Conservation (phyloP, 192 early-diverging fungal species). For the Obelidium mucronatum region DNA sequence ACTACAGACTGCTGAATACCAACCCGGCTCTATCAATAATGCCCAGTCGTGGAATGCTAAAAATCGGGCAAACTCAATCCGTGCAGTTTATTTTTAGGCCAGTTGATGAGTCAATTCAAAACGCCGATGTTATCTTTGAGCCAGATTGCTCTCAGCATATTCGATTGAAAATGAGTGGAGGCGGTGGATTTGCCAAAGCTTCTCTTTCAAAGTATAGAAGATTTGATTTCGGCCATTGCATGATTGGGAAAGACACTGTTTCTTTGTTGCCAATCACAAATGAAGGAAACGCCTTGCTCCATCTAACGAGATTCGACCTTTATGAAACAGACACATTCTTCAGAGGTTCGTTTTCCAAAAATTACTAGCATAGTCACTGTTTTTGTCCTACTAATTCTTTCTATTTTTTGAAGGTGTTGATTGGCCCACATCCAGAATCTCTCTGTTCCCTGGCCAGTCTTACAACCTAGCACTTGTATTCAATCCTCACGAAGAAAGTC, state of each 20-base stretch:
- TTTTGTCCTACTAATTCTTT: slow-evolving; percentile 5
- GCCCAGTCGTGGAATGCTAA: slow-evolving; percentile 53
- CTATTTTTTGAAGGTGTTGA: slow-evolving; percentile 22
- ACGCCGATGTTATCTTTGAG: slow-evolving; percentile 60
- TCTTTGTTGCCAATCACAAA: slow-evolving; percentile 66
- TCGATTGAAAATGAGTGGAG: slow-evolving; percentile 66
- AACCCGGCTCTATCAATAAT: slow-evolving; percentile 53
- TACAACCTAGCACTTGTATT: slow-evolving; percentile 68
- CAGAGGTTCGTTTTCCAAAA: slow-evolving; percentile 40
- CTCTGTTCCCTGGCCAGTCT: slow-evolving; percentile 60
- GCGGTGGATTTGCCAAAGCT: slow-evolving; percentile 63
- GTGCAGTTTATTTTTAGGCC: slow-evolving; percentile 64
- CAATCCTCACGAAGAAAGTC: slow-evolving; percentile 71
- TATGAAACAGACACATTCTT: slow-evolving; percentile 68
- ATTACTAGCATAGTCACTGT: slow-evolving; percentile 13
- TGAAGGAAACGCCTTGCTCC: slow-evolving; percentile 70
- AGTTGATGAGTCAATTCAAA: slow-evolving; percentile 60
- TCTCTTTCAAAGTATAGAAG: slow-evolving; percentile 61
- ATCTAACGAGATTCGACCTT: slow-evolving; percentile 63
- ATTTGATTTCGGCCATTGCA: slow-evolving; percentile 74
- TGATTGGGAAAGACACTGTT: slow-evolving; percentile 67
- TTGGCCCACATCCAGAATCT: slow-evolving; percentile 59
- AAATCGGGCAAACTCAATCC: slow-evolving; percentile 57
- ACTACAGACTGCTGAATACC: slow-evolving; percentile 53
- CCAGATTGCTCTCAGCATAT: slow-evolving; percentile 68